Base-by-base conservation (phyloP, 1,284 basidiomycete genomes). In the Chalciporus sp. region DNA sequence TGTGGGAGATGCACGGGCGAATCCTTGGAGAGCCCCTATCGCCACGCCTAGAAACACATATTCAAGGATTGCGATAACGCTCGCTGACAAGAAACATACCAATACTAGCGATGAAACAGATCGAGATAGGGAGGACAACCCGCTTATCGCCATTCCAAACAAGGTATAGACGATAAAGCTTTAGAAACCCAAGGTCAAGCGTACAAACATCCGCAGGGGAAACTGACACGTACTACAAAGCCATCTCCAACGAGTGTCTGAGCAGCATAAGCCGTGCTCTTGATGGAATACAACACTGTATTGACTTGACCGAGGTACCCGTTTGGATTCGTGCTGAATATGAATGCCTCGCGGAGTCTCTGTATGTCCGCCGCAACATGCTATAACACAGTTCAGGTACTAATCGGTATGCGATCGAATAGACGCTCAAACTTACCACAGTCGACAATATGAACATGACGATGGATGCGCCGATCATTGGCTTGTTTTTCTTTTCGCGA, bases 171-270 rank as follows among this genome's bases (percentile, higher is more conserved):
- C 68, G 52, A 39, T 65, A 62, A 23, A 23, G 23, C 23, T 23
- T 23, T 23, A 23, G 6, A 23, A 23, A 23, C 23, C 23, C 23
- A 6, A 23, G 23, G 23, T 23, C 23, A 23, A 23, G 23, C 23
- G 23, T 6, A 23, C 23, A 23, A 6, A 23, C 23, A 23, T 6
- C 2, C 6, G 23, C 23, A 23, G 23, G 23, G 23, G 23, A 2
- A 23, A 23, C 23, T 23, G 23, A 23, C 23, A 3, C 23, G 23
- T 52, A 71, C 71, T 55, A 71, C 64, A 23, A 72, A 67, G 31
- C 67, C 63, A 52, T 72, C 70, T 8, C 70, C 70, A 20, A 72
- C 64, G 11, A 73, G 51, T 1, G 70, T 72, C 57, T 73, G 71
- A 10, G 60, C 56, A 14, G 63, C 56, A 51, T 72, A 72, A 9